Evolutionary conservation across 768 basidiomycete species (phyloP).

Genomic region (Leccinum pellstonianum): DNA sequence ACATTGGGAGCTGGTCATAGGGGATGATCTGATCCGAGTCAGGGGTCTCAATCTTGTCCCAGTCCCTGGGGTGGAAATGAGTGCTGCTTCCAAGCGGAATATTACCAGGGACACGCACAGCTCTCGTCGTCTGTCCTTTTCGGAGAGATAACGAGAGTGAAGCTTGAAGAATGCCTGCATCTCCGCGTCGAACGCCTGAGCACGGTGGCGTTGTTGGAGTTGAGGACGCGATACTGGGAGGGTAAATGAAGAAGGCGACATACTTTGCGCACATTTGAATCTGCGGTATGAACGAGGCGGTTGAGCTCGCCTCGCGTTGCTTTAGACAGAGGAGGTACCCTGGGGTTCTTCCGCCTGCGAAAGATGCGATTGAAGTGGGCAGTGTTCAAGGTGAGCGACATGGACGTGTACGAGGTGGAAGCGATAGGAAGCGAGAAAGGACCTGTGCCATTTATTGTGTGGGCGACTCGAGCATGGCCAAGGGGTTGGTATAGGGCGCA

Average conservation of each 20-base stretch:
- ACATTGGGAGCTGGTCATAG: slow-evolving; percentile 67
- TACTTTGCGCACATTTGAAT: slow-evolving; percentile 59
- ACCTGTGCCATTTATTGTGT: slow-evolving; percentile 20
- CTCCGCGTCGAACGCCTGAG: slow-evolving; percentile 76
- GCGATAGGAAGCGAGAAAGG: slow-evolving; percentile 26
- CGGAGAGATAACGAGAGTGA: slow-evolving; percentile 90
- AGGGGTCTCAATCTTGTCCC: slow-evolving; percentile 88
- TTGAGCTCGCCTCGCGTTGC: slow-evolving; percentile 69
- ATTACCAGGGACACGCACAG: slow-evolving; percentile 54
- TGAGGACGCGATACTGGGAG: slow-evolving; percentile 38
- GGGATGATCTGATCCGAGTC: slow-evolving; percentile 82
- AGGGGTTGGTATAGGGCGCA: slow-evolving; percentile 17
- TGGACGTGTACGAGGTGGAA: slow-evolving; percentile 21
- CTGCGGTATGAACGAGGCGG: slow-evolving; percentile 59
- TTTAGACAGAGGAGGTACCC: slow-evolving; percentile 39
- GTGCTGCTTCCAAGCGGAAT: slow-evolving; percentile 6
- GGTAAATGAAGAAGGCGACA: slow-evolving; percentile 27
- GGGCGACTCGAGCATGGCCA: slow-evolving; percentile 20
- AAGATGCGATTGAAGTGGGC: slow-evolving; percentile 32
- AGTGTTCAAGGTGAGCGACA: slow-evolving; percentile 32
- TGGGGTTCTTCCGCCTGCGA: slow-evolving; percentile 45
- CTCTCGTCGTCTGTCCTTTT: slow-evolving; percentile 82
- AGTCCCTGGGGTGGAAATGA: slow-evolving; percentile 52
- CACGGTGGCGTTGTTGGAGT: slow-evolving; percentile 16
- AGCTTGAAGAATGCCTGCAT: slow-evolving; percentile 97